Evolutionary conservation across 2,329 filamentous ascomycete genomes (phyloP).

Genomic region (Calonectria pauciramosa): DNA sequence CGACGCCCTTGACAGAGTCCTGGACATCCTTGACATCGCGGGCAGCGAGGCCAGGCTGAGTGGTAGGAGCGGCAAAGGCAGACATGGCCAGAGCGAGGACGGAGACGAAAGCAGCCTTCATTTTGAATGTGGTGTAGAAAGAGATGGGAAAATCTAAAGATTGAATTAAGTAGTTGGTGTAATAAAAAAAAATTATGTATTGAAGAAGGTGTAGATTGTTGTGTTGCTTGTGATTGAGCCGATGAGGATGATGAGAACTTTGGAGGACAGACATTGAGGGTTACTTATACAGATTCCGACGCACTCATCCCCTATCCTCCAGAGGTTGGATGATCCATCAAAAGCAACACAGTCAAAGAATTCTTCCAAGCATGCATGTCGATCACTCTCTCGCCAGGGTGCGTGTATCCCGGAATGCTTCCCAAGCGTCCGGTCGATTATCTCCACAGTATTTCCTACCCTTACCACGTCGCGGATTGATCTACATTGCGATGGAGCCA

Average conservation of each 20-base stretch:
- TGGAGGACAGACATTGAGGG: not conserved
- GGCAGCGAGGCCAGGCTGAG: constrained; percentile 4
- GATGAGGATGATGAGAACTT: not conserved
- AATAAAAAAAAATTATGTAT: not conserved
- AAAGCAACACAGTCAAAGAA: not conserved
- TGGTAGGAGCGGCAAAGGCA: constrained; percentile 32
- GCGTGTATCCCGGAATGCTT: not conserved
- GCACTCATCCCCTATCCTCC: not conserved
- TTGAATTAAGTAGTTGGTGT: not conserved
- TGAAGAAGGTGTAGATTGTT: not conserved
- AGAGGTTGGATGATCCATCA: not conserved
- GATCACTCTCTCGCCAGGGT: constrained; percentile 4
- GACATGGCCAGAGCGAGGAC: constrained; percentile 34
- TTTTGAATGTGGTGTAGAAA: constrained; percentile 28
- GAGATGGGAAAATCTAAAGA: not conserved
- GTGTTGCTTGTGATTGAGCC: not conserved
- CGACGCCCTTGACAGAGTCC: not conserved
- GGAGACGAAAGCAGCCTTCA: constrained; percentile 38
- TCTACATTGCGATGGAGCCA: not conserved
- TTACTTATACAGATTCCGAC: constrained; percentile 2
- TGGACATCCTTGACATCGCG: constrained; percentile 12
- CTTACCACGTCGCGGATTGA: not conserved
- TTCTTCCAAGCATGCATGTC: not conserved
- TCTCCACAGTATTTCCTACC: not conserved
- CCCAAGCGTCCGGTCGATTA: not conserved